Conservation (phyloP, 75 land plant genomes). For the Adiantum capillusveneris region DNA sequence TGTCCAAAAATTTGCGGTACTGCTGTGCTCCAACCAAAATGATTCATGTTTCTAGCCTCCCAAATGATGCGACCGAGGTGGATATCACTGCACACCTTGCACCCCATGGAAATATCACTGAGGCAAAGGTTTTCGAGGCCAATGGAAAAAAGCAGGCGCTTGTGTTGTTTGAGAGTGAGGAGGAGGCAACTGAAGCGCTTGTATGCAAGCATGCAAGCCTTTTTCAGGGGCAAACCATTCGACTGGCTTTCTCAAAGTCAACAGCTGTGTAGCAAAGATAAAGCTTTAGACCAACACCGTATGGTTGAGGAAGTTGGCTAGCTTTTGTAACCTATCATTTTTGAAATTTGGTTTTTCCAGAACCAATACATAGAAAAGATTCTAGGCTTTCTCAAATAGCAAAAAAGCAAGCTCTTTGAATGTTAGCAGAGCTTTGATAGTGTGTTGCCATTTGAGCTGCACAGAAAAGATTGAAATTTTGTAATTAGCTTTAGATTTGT, state of each 20-base stretch:
- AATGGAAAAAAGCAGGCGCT: constrained; percentile 98
- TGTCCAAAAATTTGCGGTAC: constrained; percentile 82
- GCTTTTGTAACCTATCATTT: too few species aligned
- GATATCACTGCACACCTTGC: constrained; percentile 64
- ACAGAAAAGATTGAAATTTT: too few species aligned
- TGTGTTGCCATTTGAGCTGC: too few species aligned
- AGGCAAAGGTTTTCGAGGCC: constrained; percentile 79
- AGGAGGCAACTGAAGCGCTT: constrained; percentile 92
- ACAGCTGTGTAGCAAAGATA: background rate
- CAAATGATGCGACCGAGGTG: constrained; percentile 71
- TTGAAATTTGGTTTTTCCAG: too few species aligned
- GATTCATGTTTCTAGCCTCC: constrained; percentile 84
- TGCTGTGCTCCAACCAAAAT: constrained; percentile 95
- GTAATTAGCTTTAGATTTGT: too few species aligned
- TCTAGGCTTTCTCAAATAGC: too few species aligned
- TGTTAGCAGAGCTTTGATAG: too few species aligned
- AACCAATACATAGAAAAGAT: too few species aligned
- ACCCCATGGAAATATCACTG: constrained; percentile 74
- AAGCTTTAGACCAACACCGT: too few species aligned
- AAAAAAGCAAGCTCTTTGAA: too few species aligned
- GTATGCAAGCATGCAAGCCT: constrained; percentile 92
- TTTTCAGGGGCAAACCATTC: constrained; percentile 52
- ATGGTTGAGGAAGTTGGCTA: too few species aligned
- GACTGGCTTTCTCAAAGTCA: constrained; percentile 71
- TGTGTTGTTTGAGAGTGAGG: constrained; percentile 80